These are phyloP conservation scores for Nidularia sp. DNA, from an alignment of 768 basidiomycete genomes.

Conservation along the genomic window DNA sequence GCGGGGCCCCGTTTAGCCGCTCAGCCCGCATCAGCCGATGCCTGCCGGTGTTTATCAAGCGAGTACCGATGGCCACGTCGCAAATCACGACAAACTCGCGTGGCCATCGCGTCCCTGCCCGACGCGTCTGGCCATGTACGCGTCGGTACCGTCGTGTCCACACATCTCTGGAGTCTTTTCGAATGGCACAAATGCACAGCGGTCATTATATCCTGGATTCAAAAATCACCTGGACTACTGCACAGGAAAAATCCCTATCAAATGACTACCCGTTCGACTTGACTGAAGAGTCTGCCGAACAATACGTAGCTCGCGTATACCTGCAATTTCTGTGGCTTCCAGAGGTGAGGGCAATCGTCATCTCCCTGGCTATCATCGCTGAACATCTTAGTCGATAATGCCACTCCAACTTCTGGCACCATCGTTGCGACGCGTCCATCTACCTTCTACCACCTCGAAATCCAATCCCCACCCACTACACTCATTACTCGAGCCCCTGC, in stretches of 20 bases:
- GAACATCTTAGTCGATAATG: constrained; percentile 58
- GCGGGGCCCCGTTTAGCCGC: no score
- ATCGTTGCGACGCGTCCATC: constrained; percentile 47
- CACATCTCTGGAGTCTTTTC: no score
- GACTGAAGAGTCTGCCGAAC: constrained; percentile 42
- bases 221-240: constrained; percentile 40
- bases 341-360: constrained; percentile 38
- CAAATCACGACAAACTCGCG: not conserved
- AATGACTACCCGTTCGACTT: constrained; percentile 54
- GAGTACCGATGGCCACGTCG: no score
- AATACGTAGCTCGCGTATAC: constrained; percentile 61
- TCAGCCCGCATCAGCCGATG: no score
- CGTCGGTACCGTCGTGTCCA: not conserved
- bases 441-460: constrained; percentile 21
- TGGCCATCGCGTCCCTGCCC: not conserved
- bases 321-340: constrained; percentile 79
- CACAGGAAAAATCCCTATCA: constrained; percentile 55
- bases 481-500: constrained; percentile 51
- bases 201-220: no score
- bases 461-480: constrained; percentile 51
- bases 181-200: no score
- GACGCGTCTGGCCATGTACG: not conserved
- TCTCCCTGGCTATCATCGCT: not conserved
- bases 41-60: no score
- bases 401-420: constrained; percentile 55